phyloP scores from a whole-genome alignment of 768 basidiomycete species.

The Tremella fuciformis region DNA sequence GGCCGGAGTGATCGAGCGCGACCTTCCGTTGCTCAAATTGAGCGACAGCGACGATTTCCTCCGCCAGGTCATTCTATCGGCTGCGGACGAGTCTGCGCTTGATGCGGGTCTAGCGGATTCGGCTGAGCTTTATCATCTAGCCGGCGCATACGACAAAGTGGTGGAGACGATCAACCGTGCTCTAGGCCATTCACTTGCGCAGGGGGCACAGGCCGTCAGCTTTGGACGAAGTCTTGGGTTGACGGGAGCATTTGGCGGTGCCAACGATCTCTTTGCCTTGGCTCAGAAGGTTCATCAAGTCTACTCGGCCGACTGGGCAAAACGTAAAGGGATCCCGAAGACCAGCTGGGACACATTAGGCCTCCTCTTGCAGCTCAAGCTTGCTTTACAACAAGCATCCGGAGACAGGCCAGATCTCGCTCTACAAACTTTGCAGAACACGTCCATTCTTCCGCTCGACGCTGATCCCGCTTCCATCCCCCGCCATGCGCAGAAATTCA shows the following conservation, averaged over 20 bases:
- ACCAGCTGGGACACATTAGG: conserved; percentile 60
- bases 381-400: conserved; percentile 74
- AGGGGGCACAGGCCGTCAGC: conserved; percentile 50
- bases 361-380: conserved; percentile 71
- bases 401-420: conserved; percentile 70
- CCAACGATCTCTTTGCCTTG: conserved; percentile 63
- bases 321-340: conserved; percentile 65
- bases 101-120: conserved; percentile 83
- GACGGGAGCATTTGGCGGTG: conserved; percentile 37
- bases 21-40: conserved; percentile 71
- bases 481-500: conserved; percentile 81
- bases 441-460: conserved; percentile 79
- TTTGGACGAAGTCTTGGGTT: conserved; percentile 54
- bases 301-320: conserved; percentile 62
- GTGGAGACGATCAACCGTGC: conserved; percentile 81
- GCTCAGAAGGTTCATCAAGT: conserved; percentile 76
- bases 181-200: conserved; percentile 74
- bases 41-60: conserved; percentile 66
- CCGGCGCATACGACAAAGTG: conserved; percentile 83
- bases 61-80: conserved; percentile 74
- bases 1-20: conserved; percentile 85
- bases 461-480: conserved; percentile 82
- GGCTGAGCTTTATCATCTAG: conserved; percentile 92
- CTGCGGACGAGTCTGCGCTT: conserved; percentile 75
- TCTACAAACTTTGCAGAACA: conserved; percentile 82